Base-by-base conservation (phyloP, 1,284 basidiomycete species). In the Hortiboletus rubellus region DNA sequence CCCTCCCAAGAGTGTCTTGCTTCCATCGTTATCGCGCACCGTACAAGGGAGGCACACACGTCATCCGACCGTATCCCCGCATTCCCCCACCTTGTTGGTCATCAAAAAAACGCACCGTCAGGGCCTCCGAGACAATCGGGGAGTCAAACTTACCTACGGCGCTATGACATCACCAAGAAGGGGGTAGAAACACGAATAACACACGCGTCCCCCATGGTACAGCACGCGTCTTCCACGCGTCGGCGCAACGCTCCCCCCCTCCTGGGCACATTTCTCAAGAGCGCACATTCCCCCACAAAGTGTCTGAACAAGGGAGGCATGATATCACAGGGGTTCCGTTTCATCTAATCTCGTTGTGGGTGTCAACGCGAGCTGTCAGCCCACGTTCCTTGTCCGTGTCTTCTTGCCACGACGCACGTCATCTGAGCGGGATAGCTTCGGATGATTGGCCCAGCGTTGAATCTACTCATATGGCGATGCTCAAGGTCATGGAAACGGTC, bases 171-270 rank as follows among this genome's bases (percentile, higher is more conserved):
- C 65, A 60, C 38, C 48, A 45, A 15, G 33, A 40, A 41, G 31
- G 33, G 46, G 50, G 47, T 54, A 40, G 44, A 36, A 57, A 60
- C 53, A 58, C 54, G 54, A 60, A 56, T 54, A 50, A 60, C 50
- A 63, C 63, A 67, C 59, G 63, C 57, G 63, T 60, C 43, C 64
- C 58, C 66, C 64, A 69, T 64, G 66, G 67, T 61, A 69, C 58
- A 49, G 52, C 70, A 72, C 69, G 68, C 57, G 65, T 64, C 58
- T 24, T 47, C 60, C 67, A 69, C 59, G 61, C 63, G 52, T 45
- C 34, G 9, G 27, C 53, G 24, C 57, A 59, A 65, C 58, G 50
- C 60, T 66, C 55, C 9, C 41, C 38, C 24, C 43, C 48, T 51
- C 43, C 34, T 36, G 17, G 22, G 31, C 55, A 31, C 24, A 40